A percentile compares a stretch with the other conserved stretches of the same genome.
Conservation (phyloP, 2,329 filamentous ascomycete genomes). For the Emericellopsis atlantica region DNA sequence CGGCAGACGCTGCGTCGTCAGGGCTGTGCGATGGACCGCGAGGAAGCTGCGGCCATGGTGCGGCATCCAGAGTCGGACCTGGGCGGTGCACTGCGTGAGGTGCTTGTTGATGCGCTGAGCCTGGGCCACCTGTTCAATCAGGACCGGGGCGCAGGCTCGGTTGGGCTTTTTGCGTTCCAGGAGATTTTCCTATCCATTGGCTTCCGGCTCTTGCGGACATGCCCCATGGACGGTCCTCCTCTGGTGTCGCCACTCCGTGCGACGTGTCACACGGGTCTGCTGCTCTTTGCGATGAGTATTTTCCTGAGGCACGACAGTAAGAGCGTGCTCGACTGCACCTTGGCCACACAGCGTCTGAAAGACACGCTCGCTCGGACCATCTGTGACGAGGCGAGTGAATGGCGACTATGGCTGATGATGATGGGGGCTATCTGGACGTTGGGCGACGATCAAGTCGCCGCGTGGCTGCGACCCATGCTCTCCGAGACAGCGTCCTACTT, state of each 20-base stretch:
- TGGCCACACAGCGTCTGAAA: background rate
- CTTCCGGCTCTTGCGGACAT: too few relatives aligned
- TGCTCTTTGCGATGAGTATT: conserved; percentile 1
- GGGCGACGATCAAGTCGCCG: conserved; percentile 8
- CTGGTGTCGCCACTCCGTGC: background rate
- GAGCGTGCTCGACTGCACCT: background rate
- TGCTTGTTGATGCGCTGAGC: too few relatives aligned
- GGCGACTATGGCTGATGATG: background rate
- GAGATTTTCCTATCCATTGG: too few relatives aligned
- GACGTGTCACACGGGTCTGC: background rate
- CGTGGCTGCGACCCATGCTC: conserved; percentile 2
- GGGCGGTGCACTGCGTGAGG: too few relatives aligned
- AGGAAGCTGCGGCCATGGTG: too few relatives aligned
- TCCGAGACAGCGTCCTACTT: background rate
- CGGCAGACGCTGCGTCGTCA: background rate
- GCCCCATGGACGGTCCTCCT: too few relatives aligned
- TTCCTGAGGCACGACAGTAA: background rate
- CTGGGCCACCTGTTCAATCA: too few relatives aligned
- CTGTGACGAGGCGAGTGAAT: background rate
- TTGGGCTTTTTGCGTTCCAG: too few relatives aligned
- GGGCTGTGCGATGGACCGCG: background rate
- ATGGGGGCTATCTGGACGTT: conserved; percentile 1
- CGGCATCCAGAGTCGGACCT: too few relatives aligned
- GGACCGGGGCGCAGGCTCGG: too few relatives aligned
- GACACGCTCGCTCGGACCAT: background rate